Evolutionary conservation across 2,329 filamentous ascomycete genomes (phyloP).

Genomic region (Xylariaceae sp.): DNA sequence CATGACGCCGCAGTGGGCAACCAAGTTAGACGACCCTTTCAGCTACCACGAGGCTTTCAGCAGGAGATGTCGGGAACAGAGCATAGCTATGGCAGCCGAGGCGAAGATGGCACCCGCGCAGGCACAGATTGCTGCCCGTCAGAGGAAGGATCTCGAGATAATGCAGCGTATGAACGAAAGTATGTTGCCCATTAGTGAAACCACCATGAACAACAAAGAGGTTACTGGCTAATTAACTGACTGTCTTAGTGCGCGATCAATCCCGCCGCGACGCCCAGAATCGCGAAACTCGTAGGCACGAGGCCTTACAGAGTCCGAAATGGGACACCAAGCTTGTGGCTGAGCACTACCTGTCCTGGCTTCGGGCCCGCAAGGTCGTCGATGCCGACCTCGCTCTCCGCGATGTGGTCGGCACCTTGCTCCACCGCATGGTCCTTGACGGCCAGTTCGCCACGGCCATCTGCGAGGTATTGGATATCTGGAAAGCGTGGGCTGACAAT

Average conservation of each 20-base stretch:
- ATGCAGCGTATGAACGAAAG: conserved; percentile 55
- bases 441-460: conserved; percentile 50
- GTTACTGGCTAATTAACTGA: conserved; percentile 1
- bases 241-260: conserved; percentile 50
- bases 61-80: conserved; percentile 49
- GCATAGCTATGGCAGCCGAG: conserved; percentile 52
- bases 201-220: too few species aligned
- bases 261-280: conserved; percentile 49
- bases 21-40: conserved; percentile 47
- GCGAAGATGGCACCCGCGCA: conserved; percentile 51
- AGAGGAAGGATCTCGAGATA: conserved; percentile 51
- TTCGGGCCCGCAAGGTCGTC: conserved; percentile 44
- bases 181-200: conserved; percentile 43
- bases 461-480: conserved; percentile 55
- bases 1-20: conserved; percentile 63
- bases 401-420: conserved; percentile 52
- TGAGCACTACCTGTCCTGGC: conserved; percentile 53
- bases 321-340: conserved; percentile 58
- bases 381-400: conserved; percentile 43
- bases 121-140: conserved; percentile 49
- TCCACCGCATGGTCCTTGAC: conserved; percentile 61
- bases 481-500: conserved; percentile 62
- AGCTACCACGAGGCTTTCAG: conserved; percentile 46
- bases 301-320: conserved; percentile 60
- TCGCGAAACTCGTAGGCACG: conserved; percentile 53